A percentile compares a stretch with the other conserved stretches of the same genome.
Conservation (phyloP, 2,329 filamentous ascomycete species). For the Penicillium thymicola region DNA sequence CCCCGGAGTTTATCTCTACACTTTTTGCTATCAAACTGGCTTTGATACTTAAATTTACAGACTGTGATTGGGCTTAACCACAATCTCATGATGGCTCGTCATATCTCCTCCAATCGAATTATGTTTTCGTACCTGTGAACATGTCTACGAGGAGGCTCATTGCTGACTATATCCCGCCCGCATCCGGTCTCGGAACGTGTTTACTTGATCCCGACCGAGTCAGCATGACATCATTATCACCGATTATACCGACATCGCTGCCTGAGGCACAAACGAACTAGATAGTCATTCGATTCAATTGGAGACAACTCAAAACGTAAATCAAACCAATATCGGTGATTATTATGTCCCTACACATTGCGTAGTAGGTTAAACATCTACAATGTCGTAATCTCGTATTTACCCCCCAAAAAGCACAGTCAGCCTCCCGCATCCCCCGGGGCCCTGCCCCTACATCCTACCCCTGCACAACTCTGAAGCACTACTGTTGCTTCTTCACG, state of each 20-base stretch:
- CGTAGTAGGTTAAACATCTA: background rate
- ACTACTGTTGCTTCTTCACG: constrained; percentile 38
- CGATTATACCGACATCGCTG: background rate
- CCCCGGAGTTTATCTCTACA: background rate
- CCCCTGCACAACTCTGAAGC: background rate
- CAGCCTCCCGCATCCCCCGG: background rate
- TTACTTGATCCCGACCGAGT: background rate
- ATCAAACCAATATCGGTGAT: background rate
- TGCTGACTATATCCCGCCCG: background rate
- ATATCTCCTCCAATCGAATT: background rate
- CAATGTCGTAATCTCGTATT: background rate
- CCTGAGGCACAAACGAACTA: background rate
- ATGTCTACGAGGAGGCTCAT: background rate
- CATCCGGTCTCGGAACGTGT: background rate
- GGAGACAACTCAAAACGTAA: background rate
- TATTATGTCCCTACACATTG: background rate
- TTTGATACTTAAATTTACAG: background rate
- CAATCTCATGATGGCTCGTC: background rate
- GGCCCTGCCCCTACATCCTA: background rate
- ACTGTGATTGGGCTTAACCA: background rate
- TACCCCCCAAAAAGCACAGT: background rate
- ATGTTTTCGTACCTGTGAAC: background rate
- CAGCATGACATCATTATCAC: background rate
- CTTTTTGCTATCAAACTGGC: background rate
- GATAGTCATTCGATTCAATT: background rate